A percentile compares a stretch with the other conserved stretches of the same genome.
Evolutionary conservation across 2,329 filamentous ascomycete species (phyloP).

Genomic region (Fusarium sp.): DNA sequence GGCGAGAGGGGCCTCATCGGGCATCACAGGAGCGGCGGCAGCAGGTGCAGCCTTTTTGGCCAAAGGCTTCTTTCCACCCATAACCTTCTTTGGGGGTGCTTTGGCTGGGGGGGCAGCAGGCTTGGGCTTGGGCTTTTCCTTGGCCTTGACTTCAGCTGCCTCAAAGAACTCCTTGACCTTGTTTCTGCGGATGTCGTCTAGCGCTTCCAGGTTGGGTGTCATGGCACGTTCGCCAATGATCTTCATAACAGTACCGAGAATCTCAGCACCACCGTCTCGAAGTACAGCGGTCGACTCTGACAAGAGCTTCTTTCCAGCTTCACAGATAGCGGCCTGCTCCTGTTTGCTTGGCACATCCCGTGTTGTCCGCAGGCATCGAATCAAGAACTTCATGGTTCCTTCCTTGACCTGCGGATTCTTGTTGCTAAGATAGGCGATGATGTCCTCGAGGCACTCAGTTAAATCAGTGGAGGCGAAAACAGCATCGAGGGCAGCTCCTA

Average conservation of each 20-base stretch:
- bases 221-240: constrained; percentile 97
- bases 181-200: constrained; percentile 94
- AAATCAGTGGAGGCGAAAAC: constrained; percentile 76
- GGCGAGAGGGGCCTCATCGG: constrained; percentile 66
- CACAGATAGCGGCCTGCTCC: constrained; percentile 88
- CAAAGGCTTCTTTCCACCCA: constrained; percentile 58
- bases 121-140: constrained; percentile 83
- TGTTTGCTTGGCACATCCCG: constrained; percentile 85
- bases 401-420: constrained; percentile 99
- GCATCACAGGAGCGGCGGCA: constrained; percentile 55
- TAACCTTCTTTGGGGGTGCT: constrained; percentile 63
- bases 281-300: constrained; percentile 89
- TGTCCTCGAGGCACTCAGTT: constrained; percentile 91
- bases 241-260: constrained; percentile 96
- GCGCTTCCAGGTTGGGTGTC: constrained; percentile 89
- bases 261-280: constrained; percentile 89
- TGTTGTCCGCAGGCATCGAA: constrained; percentile 86
- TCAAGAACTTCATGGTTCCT: constrained; percentile 93
- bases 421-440: constrained; percentile 84
- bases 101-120: constrained; percentile 66
- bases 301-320: constrained; percentile 88
- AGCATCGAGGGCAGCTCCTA: constrained; percentile 85
- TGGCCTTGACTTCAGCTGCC: constrained; percentile 63
- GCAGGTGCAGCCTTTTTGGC: constrained; percentile 60
- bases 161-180: constrained; percentile 96